Evolutionary conservation across 495 filamentous ascomycete genomes (phyloP), one percentile per base, ranked within the genome.

Genomic region (Schizothecium vesticola): DNA sequence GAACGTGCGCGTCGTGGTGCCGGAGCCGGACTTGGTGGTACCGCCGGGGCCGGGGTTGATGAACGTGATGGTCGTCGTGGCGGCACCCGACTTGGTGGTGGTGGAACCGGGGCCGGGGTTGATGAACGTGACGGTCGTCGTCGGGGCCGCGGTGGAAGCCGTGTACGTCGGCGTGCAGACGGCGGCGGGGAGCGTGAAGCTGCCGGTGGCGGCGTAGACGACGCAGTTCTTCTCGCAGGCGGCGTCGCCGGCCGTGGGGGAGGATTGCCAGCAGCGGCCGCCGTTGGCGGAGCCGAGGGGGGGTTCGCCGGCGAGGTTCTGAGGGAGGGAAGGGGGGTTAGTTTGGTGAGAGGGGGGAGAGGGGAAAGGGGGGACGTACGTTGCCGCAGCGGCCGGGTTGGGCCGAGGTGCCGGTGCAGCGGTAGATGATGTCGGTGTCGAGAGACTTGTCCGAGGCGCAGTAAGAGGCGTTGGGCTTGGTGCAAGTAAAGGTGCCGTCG

Each of bases 181-280:
- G 43, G 55, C 26, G 2, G 66, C 19, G 21, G 74, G 70, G 25
- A 79, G 69, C 16, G 74, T 75, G 64, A 73, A 78, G 55, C 60
- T 59, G 36, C 29, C 59, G 22, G 69, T 26, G 19, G n/a, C 21
- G 64, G 61, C 75, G 43, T 79, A 79, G 67, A 78, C 77, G 24
- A 78, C 69, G 67, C 77, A 79, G 73, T 79, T 78, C 73, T 77
- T 79, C 69, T 76, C 73, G 65, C 77, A 79, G 36, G 74, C 74
- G 55, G 76, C 77, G 36, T 77, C 69, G 59, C 77, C 77, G 57
- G 57, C 62, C 7, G 19, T 56, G 23, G 51, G n/a, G 25, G 66
- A 64, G 56, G 61, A 56, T 66, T 78, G 72, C 43, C 56, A 76
- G 75, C 77, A 79, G 26, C 62, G 70, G 31, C 73, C 71, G 7